Conservation (phyloP, 495 filamentous ascomycete genomes). For the Neurospora sp. region DNA sequence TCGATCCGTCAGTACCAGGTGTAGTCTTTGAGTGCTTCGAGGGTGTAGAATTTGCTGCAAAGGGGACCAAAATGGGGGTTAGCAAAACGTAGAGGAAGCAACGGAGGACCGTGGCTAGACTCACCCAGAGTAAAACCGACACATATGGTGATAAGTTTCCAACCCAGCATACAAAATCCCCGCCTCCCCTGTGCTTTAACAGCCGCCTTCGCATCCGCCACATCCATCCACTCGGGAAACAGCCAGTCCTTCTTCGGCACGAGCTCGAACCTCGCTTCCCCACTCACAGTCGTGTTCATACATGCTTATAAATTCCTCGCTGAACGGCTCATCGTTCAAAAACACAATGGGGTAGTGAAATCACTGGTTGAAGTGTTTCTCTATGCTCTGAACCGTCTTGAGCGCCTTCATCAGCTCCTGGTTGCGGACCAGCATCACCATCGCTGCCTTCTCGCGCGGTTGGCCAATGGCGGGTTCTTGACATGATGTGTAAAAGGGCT, state of each 20-base stretch:
- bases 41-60: conserved; percentile 49
- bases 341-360: conserved; percentile 97
- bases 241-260: conserved; percentile 78
- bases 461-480: conserved; percentile 25
- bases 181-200: conserved; percentile 72
- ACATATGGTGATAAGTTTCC: conserved; percentile 98
- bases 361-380: conserved; percentile 95
- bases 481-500: conserved; percentile 32
- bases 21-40: conserved; percentile 32
- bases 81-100: not conserved
- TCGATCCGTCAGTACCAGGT: conserved; percentile 49
- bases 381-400: conserved; percentile 83
- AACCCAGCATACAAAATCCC: conserved; percentile 96
- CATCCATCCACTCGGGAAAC: conserved; percentile 81
- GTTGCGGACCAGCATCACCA: conserved; percentile 90
- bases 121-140: conserved; percentile 92
- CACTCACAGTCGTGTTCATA: conserved; percentile 76
- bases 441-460: conserved; percentile 76
- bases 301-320: conserved; percentile 72
- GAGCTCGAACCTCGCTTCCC: conserved; percentile 67
- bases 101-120: not conserved
- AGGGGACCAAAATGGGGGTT: not conserved
- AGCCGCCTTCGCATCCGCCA: conserved; percentile 68
- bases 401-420: conserved; percentile 85
- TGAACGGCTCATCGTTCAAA: conserved; percentile 83